A percentile compares a stretch with the other conserved stretches of the same genome.
Conservation (phyloP, 768 basidiomycete species). For the Auriscalpium microsporum region DNA sequence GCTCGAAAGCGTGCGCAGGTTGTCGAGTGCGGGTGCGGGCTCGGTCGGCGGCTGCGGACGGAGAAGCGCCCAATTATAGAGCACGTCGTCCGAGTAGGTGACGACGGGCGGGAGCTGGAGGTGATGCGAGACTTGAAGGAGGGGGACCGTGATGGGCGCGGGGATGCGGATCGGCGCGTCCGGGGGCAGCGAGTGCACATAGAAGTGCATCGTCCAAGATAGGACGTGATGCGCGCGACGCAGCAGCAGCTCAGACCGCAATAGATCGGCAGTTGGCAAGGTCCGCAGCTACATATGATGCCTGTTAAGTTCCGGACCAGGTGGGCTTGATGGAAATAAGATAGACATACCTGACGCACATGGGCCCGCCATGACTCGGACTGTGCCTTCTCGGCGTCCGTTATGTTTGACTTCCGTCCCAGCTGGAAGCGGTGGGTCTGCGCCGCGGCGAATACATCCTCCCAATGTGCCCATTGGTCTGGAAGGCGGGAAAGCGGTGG, state of each 20-base stretch:
- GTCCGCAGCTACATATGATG: conserved; percentile 30
- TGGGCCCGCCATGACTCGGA: conserved; percentile 35
- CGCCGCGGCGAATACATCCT: conserved; percentile 46
- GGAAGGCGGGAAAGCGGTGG: conserved; percentile 62
- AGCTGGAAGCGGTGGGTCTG: conserved; percentile 42
- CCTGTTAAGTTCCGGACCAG: background rate
- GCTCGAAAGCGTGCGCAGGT: conserved; percentile 54
- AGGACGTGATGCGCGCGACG: conserved; percentile 50
- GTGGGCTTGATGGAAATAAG: background rate
- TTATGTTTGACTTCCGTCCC: conserved; percentile 28
- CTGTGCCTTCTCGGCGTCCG: conserved; percentile 22
- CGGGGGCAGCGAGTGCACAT: conserved; percentile 36
- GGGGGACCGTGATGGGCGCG: conserved; percentile 59
- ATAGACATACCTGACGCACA: conserved; percentile 30
- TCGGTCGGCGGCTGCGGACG: conserved; percentile 1
- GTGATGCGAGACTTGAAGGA: conserved; percentile 57
- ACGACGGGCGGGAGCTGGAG: conserved; percentile 81
- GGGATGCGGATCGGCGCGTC: conserved; percentile 51
- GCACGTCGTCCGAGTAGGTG: conserved; percentile 86
- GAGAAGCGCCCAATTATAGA: conserved; percentile 68
- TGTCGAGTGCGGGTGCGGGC: conserved; percentile 38
- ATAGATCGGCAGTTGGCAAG: conserved; percentile 27
- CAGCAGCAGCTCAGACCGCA: conserved; percentile 35
- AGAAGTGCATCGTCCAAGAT: conserved; percentile 47
- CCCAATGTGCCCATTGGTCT: conserved; percentile 63